phyloP scores from a whole-genome alignment of 306 rosid genomes.

The Prunus padus region DNA sequence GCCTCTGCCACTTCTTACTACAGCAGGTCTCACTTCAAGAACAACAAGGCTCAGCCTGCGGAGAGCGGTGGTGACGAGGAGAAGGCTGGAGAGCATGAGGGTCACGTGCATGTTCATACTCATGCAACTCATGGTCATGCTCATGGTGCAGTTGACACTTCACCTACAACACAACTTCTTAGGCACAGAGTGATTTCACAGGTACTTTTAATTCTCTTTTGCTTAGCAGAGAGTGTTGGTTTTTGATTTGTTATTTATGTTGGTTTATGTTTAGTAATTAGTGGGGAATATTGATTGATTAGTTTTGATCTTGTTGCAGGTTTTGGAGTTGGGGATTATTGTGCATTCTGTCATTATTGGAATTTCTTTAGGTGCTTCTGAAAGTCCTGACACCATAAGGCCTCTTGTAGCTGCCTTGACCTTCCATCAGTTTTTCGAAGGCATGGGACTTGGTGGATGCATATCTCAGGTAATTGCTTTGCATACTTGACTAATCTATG shows the following conservation, averaged over 20 bases:
- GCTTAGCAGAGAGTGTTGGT: too few species aligned
- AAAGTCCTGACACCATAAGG: slow-evolving; percentile 56
- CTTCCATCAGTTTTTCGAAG: slow-evolving; percentile 87
- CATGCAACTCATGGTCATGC: slow-evolving; percentile 73
- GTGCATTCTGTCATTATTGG: slow-evolving; percentile 87
- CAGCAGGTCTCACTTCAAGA: slow-evolving; percentile 14
- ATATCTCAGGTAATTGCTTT: slow-evolving; percentile 58
- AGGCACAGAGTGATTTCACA: slow-evolving; percentile 72
- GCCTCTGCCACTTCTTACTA: slow-evolving; percentile 65
- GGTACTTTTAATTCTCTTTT: slow-evolving; percentile 25
- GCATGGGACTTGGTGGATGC: slow-evolving; percentile 90
- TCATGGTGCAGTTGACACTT: slow-evolving; percentile 41
- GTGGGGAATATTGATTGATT: background rate
- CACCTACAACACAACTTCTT: slow-evolving; percentile 39
- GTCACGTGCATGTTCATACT: slow-evolving; percentile 54
- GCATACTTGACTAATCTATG: too few species aligned
- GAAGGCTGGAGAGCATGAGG: slow-evolving; percentile 31
- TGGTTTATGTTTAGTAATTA: background rate
- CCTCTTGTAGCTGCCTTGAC: slow-evolving; percentile 70
- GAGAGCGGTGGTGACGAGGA: slow-evolving; percentile 31
- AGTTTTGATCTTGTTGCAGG: slow-evolving; percentile 33
- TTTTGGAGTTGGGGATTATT: slow-evolving; percentile 76
- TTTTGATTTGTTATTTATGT: background rate
- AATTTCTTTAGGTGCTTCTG: slow-evolving; percentile 73
- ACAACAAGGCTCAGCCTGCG: slow-evolving; percentile 5